Percentiles rank a stretch among this genome's conserved stretches.
phyloP scores from a whole-genome alignment of 75 land plant species.

The Pinus taeda region DNA sequence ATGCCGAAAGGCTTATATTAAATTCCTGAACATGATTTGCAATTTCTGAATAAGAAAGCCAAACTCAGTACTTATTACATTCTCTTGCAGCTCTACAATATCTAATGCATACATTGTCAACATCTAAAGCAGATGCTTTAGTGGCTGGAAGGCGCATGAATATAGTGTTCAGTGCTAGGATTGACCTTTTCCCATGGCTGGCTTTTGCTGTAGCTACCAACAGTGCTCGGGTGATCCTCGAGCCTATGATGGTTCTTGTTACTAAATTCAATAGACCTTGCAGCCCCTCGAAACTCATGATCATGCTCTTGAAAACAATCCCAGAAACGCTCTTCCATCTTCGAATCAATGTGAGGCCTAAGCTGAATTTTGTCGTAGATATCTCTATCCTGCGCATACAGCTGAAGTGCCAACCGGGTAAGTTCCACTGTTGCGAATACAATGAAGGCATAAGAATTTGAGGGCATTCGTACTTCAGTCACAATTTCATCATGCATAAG shows the following conservation, averaged over 20 bases:
- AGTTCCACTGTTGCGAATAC: constrained; percentile 35
- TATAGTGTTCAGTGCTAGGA: background rate
- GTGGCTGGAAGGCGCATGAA: constrained; percentile 2
- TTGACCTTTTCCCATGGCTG: constrained; percentile 8
- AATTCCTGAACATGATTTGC: too few relatives aligned
- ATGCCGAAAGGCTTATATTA: too few relatives aligned
- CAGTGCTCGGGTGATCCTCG: constrained; percentile 1
- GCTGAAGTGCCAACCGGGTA: constrained; percentile 26
- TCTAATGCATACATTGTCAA: background rate
- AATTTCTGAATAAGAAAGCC: too few relatives aligned
- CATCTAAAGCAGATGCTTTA: background rate
- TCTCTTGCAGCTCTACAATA: background rate
- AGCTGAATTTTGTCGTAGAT: constrained; percentile 30
- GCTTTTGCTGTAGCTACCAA: constrained; percentile 11
- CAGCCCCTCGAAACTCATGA: constrained; percentile 3
- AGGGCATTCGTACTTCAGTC: constrained; percentile 23
- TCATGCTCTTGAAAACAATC: constrained; percentile 18
- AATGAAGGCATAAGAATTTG: constrained; percentile 34
- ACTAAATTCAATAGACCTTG: background rate
- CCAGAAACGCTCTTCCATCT: constrained; percentile 24
- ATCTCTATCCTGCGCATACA: constrained; percentile 29
- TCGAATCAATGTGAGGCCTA: constrained; percentile 32
- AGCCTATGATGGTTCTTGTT: background rate
- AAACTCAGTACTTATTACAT: too few relatives aligned
- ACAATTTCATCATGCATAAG: constrained; percentile 13